Evolutionary conservation across 148 eudicot species (phyloP).

Genomic region (Vaccinium corymbosum): DNA sequence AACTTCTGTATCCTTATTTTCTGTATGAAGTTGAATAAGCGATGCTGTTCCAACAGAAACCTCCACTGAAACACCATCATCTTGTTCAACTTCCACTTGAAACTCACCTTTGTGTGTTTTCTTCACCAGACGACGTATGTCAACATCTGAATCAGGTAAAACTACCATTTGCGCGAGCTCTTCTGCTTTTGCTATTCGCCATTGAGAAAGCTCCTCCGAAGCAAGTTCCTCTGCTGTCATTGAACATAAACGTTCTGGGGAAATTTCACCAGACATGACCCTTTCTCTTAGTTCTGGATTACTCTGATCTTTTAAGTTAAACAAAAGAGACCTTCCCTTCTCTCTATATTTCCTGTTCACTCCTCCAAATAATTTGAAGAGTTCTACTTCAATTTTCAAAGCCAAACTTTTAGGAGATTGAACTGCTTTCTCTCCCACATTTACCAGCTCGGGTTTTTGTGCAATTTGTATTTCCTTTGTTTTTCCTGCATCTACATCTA

Average conservation of each 20-base stretch:
- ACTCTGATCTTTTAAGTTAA: constrained; percentile 86
- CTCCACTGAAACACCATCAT: constrained; percentile 52
- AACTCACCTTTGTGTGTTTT: constrained; percentile 98
- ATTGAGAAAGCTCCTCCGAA: constrained; percentile 88
- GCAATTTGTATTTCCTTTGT: constrained; percentile 22
- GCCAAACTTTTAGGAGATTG: constrained; percentile 62
- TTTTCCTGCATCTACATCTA: constrained; percentile 35
- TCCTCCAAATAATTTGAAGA: constrained; percentile 83
- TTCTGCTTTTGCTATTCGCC: constrained; percentile 96
- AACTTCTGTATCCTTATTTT: constrained; percentile 26
- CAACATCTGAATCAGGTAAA: constrained; percentile 74
- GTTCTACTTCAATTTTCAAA: constrained; percentile 64
- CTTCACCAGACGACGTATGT: constrained; percentile 80
- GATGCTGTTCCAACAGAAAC: constrained; percentile 36
- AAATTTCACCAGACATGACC: constrained; percentile 80
- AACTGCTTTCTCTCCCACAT: constrained; percentile 17
- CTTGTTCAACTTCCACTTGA: constrained; percentile 78
- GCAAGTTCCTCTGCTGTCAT: constrained; percentile 99
- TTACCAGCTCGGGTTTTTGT: constrained; percentile 28
- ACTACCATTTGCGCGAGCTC: constrained; percentile 77
- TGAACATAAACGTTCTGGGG: constrained; percentile 80
- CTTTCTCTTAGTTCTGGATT: constrained; percentile 86
- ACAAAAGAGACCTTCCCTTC: constrained; percentile 83
- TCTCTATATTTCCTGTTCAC: constrained; percentile 94
- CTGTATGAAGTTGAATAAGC: constrained; percentile 26